phyloP scores from a whole-genome alignment of 2,329 filamentous ascomycete species.

The Microdochium bolleyi region DNA sequence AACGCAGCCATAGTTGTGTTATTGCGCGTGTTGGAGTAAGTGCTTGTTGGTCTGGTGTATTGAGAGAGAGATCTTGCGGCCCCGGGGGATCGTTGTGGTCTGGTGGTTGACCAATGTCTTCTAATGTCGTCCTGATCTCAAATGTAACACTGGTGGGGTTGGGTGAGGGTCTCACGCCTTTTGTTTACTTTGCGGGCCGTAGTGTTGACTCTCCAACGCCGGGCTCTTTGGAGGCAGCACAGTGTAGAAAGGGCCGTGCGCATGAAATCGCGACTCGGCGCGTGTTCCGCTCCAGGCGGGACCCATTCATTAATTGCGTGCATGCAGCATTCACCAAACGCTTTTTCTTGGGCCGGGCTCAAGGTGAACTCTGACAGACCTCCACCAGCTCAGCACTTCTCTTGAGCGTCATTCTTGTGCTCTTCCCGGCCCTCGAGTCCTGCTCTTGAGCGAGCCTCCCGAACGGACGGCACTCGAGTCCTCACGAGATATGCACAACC shows the following conservation, averaged over 20 bases:
- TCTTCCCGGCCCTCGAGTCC: neutral
- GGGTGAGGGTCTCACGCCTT: neutral
- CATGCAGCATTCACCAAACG: neutral
- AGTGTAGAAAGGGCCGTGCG: neutral
- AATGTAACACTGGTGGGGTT: neutral
- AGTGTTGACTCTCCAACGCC: neutral
- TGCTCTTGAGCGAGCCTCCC: neutral
- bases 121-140: neutral
- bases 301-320: neutral
- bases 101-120: neutral
- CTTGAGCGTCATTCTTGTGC: neutral
- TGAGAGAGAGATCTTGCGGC: no score
- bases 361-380: no score
- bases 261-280: neutral
- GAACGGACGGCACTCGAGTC: neutral
- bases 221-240: neutral
- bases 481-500: slow-evolving; percentile 14
- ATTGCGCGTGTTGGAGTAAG: neutral
- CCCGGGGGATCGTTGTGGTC: neutral
- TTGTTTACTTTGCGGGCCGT: neutral
- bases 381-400: no score
- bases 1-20: slow-evolving; percentile 46
- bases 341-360: neutral
- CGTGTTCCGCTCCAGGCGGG: neutral
- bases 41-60: no score